Evolutionary conservation across 1,284 basidiomycete genomes (phyloP).

Genomic region (Ganoderma lucidum): DNA sequence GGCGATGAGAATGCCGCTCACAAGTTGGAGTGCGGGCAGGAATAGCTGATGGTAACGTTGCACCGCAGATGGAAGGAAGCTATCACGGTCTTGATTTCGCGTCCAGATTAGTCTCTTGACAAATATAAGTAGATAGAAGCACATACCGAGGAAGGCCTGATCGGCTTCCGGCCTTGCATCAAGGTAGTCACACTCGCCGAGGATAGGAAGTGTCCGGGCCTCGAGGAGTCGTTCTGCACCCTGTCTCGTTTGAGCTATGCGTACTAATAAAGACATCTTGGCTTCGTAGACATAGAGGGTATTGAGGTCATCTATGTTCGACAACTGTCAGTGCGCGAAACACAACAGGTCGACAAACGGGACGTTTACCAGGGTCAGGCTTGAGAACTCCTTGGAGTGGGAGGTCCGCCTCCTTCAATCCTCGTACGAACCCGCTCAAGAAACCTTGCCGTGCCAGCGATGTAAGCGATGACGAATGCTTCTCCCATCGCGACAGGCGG

Average conservation of each 20-base stretch:
- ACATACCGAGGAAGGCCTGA: slow-evolving; percentile 82
- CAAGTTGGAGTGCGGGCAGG: slow-evolving; percentile 85
- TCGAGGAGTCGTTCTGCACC: slow-evolving; percentile 91
- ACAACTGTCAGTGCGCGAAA: slow-evolving; percentile 5
- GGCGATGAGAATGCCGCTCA: slow-evolving; percentile 74
- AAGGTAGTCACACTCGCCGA: slow-evolving; percentile 89
- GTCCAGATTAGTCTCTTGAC: neutral
- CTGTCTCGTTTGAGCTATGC: slow-evolving; percentile 81
- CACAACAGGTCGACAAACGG: too few species aligned
- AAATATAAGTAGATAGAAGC: neutral
- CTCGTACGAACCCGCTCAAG: slow-evolving; percentile 83
- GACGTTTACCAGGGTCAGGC: slow-evolving; percentile 81
- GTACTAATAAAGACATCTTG: slow-evolving; percentile 88
- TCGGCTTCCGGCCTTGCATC: slow-evolving; percentile 84
- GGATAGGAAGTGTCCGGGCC: slow-evolving; percentile 77
- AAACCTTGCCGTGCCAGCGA: slow-evolving; percentile 82
- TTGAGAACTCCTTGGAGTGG: slow-evolving; percentile 84
- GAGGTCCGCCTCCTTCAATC: slow-evolving; percentile 85
- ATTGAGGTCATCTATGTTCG: slow-evolving; percentile 80
- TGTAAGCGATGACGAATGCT: slow-evolving; percentile 62
- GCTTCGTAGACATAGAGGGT: slow-evolving; percentile 95
- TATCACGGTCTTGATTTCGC: slow-evolving; percentile 70
- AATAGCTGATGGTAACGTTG: slow-evolving; percentile 91
- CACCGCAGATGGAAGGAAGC: slow-evolving; percentile 87
- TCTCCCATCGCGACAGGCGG: slow-evolving; percentile 70